phyloP scores from a whole-genome alignment of 495 filamentous ascomycete genomes.

The Penicillium goetzii region DNA sequence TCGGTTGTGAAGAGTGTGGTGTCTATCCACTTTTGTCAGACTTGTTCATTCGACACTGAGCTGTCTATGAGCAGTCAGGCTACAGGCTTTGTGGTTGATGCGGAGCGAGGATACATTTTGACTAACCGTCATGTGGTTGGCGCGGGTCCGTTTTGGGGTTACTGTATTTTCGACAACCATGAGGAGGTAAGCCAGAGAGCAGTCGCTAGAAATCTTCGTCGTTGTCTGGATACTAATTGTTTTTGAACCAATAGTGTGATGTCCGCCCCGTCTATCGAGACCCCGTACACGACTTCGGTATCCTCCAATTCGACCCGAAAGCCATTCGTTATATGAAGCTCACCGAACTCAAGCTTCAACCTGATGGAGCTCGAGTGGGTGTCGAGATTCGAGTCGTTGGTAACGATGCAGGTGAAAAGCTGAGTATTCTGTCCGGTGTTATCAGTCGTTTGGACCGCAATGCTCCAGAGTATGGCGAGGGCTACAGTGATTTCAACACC shows the following conservation, averaged over 20 bases:
- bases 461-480: constrained; percentile 96
- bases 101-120: constrained; percentile 87
- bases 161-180: constrained; percentile 97
- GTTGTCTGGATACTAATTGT: not conserved
- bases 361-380: constrained; percentile 88
- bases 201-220: not conserved
- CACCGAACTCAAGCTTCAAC: constrained; percentile 74
- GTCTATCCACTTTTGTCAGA: constrained; percentile 98
- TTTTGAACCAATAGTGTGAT: constrained; percentile 66
- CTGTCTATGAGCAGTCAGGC: constrained; percentile 91
- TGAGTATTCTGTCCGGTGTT: constrained; percentile 96
- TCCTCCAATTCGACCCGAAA: constrained; percentile 92
- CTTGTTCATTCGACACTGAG: constrained; percentile 97
- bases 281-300: constrained; percentile 97
- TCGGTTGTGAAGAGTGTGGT: constrained; percentile 90
- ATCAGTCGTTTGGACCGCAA: constrained; percentile 96
- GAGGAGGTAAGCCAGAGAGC: constrained; percentile 64
- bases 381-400: constrained; percentile 95
- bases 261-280: constrained; percentile 98
- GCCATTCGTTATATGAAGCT: constrained; percentile 96
- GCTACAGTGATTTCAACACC: constrained; percentile 99
- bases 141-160: constrained; percentile 95
- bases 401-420: constrained; percentile 98
- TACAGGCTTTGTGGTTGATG: constrained; percentile 97
- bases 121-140: constrained; percentile 96